Base-by-base conservation (phyloP, 2,329 filamentous ascomycete species). In the Cladosporium sphaerospermum region DNA sequence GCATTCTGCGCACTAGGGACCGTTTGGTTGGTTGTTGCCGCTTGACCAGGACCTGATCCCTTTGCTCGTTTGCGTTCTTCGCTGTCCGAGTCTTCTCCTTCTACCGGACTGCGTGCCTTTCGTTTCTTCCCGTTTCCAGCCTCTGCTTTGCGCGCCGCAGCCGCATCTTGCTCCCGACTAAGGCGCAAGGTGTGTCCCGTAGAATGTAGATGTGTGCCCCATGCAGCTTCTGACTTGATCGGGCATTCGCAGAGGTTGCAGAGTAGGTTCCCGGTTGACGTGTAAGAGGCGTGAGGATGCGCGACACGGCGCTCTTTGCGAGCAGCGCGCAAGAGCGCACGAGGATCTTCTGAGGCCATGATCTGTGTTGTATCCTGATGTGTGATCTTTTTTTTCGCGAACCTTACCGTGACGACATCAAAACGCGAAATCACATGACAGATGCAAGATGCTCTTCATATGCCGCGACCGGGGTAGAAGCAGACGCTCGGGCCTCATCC, bases 241-340 rank as follows among this genome's bases (percentile, higher is more conserved):
- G 76, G 72, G 45, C 83, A 75, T 64, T 79, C 80, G 64, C 86
- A 90, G 19, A 85, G 69, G 56, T 77, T 79, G 71, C 86, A 90
- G 28, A 82, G 71, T 0, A 89, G 78, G 62, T 82, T 84, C 56
- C 85, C 85, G 11, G 81, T 75, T 57, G 82, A 78, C 4, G 84
- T 82, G 71, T 89, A 89, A 51, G 78, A 74, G 40, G 85, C 84
- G 61, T 85, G 76, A 3, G 85, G 81, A 62, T 89, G 84, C 48
- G 83, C 78, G 62, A 91, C 83, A 59, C 86, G 82, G 54, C 89
- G 83, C 57, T 85, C 80, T 53, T 83, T 82, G 59, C 88, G 83
- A 70, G 92, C 86, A 64, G 84, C 85, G 61, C 88, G 86, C 54
- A 95, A 79, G 45, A 95, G 80, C 34, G 87, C 81, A 62, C 89